Conservation (phyloP, 495 filamentous ascomycete genomes). For the Lasiosphaeria hispida region DNA sequence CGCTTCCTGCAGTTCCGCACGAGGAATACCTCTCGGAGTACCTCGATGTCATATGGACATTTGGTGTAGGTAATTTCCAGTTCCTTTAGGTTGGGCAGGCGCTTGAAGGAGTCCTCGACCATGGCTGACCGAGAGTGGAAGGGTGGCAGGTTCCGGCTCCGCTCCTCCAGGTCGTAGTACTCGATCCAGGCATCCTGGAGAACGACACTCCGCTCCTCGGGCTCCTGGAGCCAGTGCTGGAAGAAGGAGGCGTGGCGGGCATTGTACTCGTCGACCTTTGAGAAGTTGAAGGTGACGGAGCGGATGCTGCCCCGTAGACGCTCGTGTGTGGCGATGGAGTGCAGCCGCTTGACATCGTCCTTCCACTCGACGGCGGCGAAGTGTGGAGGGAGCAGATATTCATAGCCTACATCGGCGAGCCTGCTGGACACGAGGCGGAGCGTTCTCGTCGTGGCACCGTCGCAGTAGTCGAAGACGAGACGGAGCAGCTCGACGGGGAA, state of each 20-base stretch:
- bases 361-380: conserved; percentile 47
- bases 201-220: conserved; percentile 35
- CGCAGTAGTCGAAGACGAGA: conserved; percentile 47
- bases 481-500: conserved; percentile 49
- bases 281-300: conserved; percentile 45
- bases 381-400: conserved; percentile 39
- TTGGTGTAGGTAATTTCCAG: conserved; percentile 45
- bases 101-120: conserved; percentile 42
- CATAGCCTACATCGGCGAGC: conserved; percentile 45
- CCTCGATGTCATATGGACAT: conserved; percentile 38
- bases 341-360: conserved; percentile 45
- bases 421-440: conserved; percentile 39
- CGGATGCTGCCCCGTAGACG: conserved; percentile 41
- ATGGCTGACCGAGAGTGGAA: conserved; percentile 38
- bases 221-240: conserved; percentile 42
- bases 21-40: conserved; percentile 39
- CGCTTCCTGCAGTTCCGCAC: conserved; percentile 43
- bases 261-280: conserved; percentile 42
- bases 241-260: conserved; percentile 39
- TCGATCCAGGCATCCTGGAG: conserved; percentile 38
- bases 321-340: conserved; percentile 42
- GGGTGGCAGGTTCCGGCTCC: conserved; percentile 32
- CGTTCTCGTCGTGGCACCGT: conserved; percentile 35
- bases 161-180: conserved; percentile 40
- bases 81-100: conserved; percentile 41